Evolutionary conservation across 768 basidiomycete genomes (phyloP).

Genomic region (Chlorophyllum brunneum): DNA sequence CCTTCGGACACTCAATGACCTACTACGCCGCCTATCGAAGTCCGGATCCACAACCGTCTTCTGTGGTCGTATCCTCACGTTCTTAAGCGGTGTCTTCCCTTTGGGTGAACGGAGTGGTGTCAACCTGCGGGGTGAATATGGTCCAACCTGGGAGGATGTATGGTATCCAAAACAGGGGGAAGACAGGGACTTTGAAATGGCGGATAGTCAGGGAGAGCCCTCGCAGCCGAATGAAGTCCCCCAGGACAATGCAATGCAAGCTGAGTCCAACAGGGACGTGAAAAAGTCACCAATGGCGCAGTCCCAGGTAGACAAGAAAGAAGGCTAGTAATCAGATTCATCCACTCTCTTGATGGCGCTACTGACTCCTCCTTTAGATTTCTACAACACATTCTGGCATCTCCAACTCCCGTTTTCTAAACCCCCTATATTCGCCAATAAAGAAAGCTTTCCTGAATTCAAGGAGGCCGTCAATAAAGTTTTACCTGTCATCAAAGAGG

Average conservation of each 20-base stretch:
- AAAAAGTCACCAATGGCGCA: slow-evolving; percentile 21
- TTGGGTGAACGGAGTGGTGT: slow-evolving; percentile 89
- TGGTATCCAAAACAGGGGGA: slow-evolving; percentile 28
- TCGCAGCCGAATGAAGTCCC: slow-evolving; percentile 16
- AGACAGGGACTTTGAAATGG: slow-evolving; percentile 27
- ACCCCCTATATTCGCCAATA: slow-evolving; percentile 63
- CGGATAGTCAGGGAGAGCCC: slow-evolving; percentile 18
- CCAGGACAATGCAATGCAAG: slow-evolving; percentile 53
- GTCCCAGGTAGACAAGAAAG: slow-evolving; percentile 48
- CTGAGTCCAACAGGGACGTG: slow-evolving; percentile 44
- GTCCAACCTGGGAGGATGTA: slow-evolving; percentile 73
- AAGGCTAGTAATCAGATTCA: slow-evolving; percentile 35
- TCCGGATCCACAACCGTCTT: slow-evolving; percentile 82
- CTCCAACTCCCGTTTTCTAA: slow-evolving; percentile 83
- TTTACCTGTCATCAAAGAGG: slow-evolving; percentile 77
- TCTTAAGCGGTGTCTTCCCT: slow-evolving; percentile 82
- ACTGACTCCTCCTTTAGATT: slow-evolving; percentile 40
- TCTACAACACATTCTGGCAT: slow-evolving; percentile 89
- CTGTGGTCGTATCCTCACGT: slow-evolving; percentile 85
- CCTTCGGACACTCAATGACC: slow-evolving; percentile 81
- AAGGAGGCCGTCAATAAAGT: slow-evolving; percentile 68
- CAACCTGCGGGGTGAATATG: slow-evolving; percentile 85
- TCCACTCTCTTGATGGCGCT: not conserved
- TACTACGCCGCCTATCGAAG: slow-evolving; percentile 83
- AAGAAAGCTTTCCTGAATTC: slow-evolving; percentile 58